These are phyloP conservation scores for Scheffersomyces coipomensis DNA, from an alignment of 805 yeast species.

Conservation along the genomic window DNA sequence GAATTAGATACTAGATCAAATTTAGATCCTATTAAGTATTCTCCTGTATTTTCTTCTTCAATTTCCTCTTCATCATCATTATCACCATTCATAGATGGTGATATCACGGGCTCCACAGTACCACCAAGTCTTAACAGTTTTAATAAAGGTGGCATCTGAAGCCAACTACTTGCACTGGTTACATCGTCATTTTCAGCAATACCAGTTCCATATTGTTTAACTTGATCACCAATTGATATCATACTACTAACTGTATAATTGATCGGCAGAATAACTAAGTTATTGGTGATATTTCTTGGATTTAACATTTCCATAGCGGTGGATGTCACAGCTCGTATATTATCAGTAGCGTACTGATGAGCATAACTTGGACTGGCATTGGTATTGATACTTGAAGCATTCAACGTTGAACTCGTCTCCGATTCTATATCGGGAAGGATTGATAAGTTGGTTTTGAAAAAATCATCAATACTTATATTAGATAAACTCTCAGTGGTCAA, in stretches of 20 bases:
- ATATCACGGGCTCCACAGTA: neutral
- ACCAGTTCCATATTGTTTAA: slow-evolving; percentile 1
- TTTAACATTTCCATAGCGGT: slow-evolving; percentile 28
- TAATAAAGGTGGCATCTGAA: slow-evolving; percentile 15
- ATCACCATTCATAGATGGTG: neutral
- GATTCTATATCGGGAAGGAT: neutral
- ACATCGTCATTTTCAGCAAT: neutral
- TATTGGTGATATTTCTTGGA: slow-evolving; percentile 34
- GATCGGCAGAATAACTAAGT: slow-evolving; percentile 37
- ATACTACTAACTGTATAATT: slow-evolving; percentile 34
- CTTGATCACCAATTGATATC: slow-evolving; percentile 17
- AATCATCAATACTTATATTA: slow-evolving; percentile 12
- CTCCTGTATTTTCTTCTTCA: slow-evolving; percentile 15
- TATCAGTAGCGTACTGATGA: neutral
- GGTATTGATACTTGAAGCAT: neutral
- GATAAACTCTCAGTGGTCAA: slow-evolving; percentile 15
- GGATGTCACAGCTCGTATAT: slow-evolving; percentile 1
- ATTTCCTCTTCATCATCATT: slow-evolving; percentile 5
- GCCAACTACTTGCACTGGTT: slow-evolving; percentile 12
- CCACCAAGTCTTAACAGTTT: slow-evolving; percentile 8
- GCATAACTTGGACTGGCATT: neutral
- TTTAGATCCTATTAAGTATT: slow-evolving; percentile 23
- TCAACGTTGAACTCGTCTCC: slow-evolving; percentile 1
- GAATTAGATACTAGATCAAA: slow-evolving; percentile 3
- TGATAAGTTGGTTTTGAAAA: slow-evolving; percentile 7